Evolutionary conservation across 306 rosid genomes (phyloP).

Genomic region (peach (Prunus persica)): Prunus_persica_NCBIv2 NC_034009.1:27115501-27116000

Average conservation of each 20-base stretch:
- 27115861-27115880: not conserved
- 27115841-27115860: not conserved
- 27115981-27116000: too few species aligned
- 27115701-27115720: not conserved
- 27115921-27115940: too few species aligned
- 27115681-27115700: not conserved
- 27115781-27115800: not conserved
- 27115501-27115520: too few species aligned
- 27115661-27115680: not conserved
- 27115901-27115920: not conserved
- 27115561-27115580: too few species aligned
- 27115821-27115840: not conserved
- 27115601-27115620: too few species aligned
- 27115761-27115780: conserved; percentile 1
- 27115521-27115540: too few species aligned
- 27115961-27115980: too few species aligned
- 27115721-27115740: not conserved
- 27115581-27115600: too few species aligned
- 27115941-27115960: too few species aligned
- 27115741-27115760: conserved; percentile 3
- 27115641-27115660: not conserved
- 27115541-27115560: too few species aligned
- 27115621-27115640: not conserved
- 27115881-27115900: not conserved
- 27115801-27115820: not conserved